Evolutionary conservation across 2,329 filamentous ascomycete species (phyloP), one percentile per base, ranked within the genome.

Genomic region (Apiospora arundinis): DNA sequence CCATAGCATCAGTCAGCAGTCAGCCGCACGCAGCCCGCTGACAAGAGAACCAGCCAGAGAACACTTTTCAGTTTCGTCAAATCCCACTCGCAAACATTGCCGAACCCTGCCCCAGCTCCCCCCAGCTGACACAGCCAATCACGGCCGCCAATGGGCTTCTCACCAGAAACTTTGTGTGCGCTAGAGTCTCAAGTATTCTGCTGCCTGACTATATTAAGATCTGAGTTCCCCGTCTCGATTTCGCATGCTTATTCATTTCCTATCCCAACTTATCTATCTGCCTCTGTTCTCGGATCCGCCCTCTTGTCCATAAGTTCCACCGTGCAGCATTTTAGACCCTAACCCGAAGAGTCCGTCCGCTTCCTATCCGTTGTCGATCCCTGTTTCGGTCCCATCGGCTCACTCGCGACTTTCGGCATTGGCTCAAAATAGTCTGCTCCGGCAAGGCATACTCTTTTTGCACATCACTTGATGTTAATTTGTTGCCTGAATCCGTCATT

Each of bases 171-270:
- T 21, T 2, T 37, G 12, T 7, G 12, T 18, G 56, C 56, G 18
- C 32, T n/a, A 63, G 56, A 40, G 56, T 63, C 32, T 63, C 21
- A 40, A 40, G 56, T 40, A 63, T 63, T 63, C 56, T 63, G 56
- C 56, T 63, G 56, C 56, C 56, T 63, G 56, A 63, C 56, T 63
- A 63, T 63, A 63, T 40, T 63, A 63, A 63, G 56, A 63, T 63
- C 32, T 23, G 8, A 40, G 12, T 40, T 14, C 18, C 32, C 32
- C 56, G 32, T 63, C 45, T 49, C 56, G 56, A 18, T 16, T 21
- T 0, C 11, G 28, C 28, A 37, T 5, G 18, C 52, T 60, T 60
- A 60, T 60, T 12, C 52, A 37, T 37, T 37, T 28, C n/a, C 12
- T 9, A 32, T 56, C 32, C 14, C 46, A 49, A 12, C 25, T n/a